phyloP scores from a whole-genome alignment of 352 stramenopile species.

The Pythium apleroticum region DNA sequence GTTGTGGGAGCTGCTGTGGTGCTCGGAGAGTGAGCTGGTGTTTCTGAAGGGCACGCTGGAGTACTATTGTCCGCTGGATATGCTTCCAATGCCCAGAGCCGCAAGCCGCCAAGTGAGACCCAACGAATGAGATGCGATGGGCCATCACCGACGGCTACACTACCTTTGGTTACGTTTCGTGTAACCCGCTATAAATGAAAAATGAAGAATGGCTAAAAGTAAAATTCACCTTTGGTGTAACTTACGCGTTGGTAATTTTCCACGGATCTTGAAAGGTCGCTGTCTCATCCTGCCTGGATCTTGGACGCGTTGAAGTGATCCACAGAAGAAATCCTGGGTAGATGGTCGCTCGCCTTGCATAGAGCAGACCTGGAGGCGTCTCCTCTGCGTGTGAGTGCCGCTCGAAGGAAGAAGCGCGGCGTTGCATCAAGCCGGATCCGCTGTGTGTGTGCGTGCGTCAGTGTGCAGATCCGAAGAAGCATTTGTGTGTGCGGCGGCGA shows the following conservation, averaged over 20 bases:
- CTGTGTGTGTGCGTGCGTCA: neutral
- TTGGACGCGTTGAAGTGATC: neutral
- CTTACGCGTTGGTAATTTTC: slow-evolving; percentile 9
- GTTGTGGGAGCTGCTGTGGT: slow-evolving; percentile 16
- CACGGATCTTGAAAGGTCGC: slow-evolving; percentile 25
- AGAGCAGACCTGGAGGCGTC: neutral
- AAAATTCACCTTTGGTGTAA: too few relatives aligned
- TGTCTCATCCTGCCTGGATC: neutral
- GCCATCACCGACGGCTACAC: too few relatives aligned
- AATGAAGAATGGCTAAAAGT: too few relatives aligned
- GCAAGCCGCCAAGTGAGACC: neutral
- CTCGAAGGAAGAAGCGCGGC: neutral
- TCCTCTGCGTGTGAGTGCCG: neutral
- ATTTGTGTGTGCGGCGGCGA: too few relatives aligned
- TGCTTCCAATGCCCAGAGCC: slow-evolving; percentile 1
- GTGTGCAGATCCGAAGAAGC: neutral
- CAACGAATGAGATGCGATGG: neutral
- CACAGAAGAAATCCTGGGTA: neutral
- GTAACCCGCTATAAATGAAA: too few relatives aligned
- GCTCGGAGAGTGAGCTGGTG: slow-evolving; percentile 15
- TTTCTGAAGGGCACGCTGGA: slow-evolving; percentile 17
- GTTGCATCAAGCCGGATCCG: neutral
- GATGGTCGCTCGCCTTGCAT: neutral
- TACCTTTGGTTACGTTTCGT: too few relatives aligned
- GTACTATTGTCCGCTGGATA: slow-evolving; percentile 23